Base-by-base conservation (phyloP, 2,329 filamentous ascomycete species). In the Mycosphaerella arachidis region DNA sequence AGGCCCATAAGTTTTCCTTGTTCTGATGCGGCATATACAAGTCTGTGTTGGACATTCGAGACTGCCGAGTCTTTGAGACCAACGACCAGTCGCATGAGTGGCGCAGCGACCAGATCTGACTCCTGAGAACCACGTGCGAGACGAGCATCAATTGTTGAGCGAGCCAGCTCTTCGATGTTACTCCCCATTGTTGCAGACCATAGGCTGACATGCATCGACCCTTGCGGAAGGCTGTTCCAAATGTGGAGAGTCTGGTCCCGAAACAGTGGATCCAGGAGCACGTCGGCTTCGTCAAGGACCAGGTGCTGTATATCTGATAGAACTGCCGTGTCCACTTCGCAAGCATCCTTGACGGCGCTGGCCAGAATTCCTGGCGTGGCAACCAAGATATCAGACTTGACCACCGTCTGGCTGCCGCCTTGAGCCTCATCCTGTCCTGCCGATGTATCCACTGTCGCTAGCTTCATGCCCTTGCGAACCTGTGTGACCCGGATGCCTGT, bases 121-220 rank as follows among this genome's bases (percentile, higher is more conserved):
- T 56, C 45, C 10, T 57, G 53, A 46, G 73, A 67, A 8, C 70
- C 53, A 18, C 54, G 57, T 16, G 50, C 46, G n/a, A 61, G 62
- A 18, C 86, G 82, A 8, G 80, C 76, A 43, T 81, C 77, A 54
- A 94, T 83, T 13, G 87, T 88, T n/a, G 85, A 83, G 6, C 83
- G 83, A 51, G 91, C 84, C 7, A 97, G 79, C 20, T 86, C 81
- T 77, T 99, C 94, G 46, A 97, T 90, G 67, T 88, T 94, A 16
- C 93, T 96, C 3, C 90, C 91, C 87, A 99, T 97, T 0, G 94
- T 99, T 13, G 94, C 94, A 13, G 94, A 97, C 92, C 93, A 99
- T 61, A 96, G 86, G 9, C 89, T 91, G 3, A 91, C 81, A 27
- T 86, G 84, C 8, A 97, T 79, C n/a, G 81, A 76, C 3, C 84